Base-by-base conservation (phyloP, 2,329 filamentous ascomycete genomes). In the Chrysoporthe austroafricana region DNA sequence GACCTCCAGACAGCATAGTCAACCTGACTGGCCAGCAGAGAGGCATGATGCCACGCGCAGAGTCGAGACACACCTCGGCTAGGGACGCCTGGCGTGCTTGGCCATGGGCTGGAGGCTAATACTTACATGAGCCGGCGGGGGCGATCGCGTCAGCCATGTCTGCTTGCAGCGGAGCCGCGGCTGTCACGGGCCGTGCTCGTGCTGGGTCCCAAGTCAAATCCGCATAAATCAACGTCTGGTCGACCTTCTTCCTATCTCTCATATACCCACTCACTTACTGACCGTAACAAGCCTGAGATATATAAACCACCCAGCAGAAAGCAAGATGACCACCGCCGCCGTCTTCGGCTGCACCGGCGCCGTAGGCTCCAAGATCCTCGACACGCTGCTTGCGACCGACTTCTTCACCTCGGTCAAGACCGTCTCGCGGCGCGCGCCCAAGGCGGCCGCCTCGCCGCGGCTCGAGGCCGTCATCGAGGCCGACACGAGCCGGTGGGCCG, bases 351-450 rank as follows among this genome's bases (percentile, higher is more conserved):
- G 84, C 73, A 92, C 90, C 66, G 89, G 90, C 76, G 85, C 91
- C 48, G 84, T 85, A 72, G 94, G 95, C 76, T 88, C 87, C 63
- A 83, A 92, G 76, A 94, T 97, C 77, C 88, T 97, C 75, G 78
- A 81, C 7, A 83, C 81, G n/a, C 83, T 93, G 58, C 84, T 92
- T 73, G 76, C 84, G 16, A 79, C 84, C 67, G 79, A 82, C 65
- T 80, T 84, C 56, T 74, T 81, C 70, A 82, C 87, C 77, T 80
- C 81, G 71, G 79, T 84, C 65, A 80, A 85, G 75, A 90, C 90
- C 72, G 88, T 91, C 79, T 85, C 90, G 32, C 90, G 91, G 63
- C 90, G 90, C 74, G 79, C 83, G 4, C 89, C 90, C 57, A 82
- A 85, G 68, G 76, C 84, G 67, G 77, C 84, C 64, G 75, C 81